These are phyloP conservation scores for Trypanosoma avium DNA, from an alignment of 208 protist species.

Conservation along the genomic window DNA sequence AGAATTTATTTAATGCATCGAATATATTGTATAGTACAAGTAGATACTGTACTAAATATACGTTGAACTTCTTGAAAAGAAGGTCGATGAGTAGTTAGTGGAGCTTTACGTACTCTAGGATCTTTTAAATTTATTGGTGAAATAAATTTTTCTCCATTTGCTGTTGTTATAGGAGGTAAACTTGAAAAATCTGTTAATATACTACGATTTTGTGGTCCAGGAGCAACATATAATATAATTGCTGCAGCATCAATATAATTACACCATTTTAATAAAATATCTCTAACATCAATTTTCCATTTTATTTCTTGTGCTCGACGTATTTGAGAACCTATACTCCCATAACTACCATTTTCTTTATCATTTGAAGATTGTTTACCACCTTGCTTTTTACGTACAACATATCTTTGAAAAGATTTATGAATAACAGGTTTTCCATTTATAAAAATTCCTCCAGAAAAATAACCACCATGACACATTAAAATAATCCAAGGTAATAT, in stretches of 20 bases:
- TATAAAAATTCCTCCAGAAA: conserved; percentile 82
- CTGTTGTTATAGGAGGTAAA: conserved; percentile 22
- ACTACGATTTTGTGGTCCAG: conserved; percentile 81
- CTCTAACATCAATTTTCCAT: conserved; percentile 76
- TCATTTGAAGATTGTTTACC: conserved; percentile 85
- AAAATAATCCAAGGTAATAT: conserved; percentile 66
- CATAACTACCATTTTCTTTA: conserved; percentile 74
- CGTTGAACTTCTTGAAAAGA: conserved; percentile 84
- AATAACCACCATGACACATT: conserved; percentile 89
- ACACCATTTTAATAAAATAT: conserved; percentile 77
- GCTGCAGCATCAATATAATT: conserved; percentile 62
- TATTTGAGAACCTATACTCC: conserved; percentile 84
- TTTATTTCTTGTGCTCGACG: conserved; percentile 85
- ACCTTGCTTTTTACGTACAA: conserved; percentile 92
- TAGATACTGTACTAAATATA: conserved; percentile 55
- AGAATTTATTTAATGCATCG: conserved; percentile 1
- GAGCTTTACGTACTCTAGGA: conserved; percentile 69
- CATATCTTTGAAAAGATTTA: conserved; percentile 90
- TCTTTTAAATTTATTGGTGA: conserved; percentile 75
- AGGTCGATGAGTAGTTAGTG: conserved; percentile 81
- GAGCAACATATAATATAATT: conserved; percentile 83
- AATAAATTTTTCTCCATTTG: conserved; percentile 17
- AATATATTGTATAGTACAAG: conserved; percentile 51
- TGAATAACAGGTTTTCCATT: conserved; percentile 58
- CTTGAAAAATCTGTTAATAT: conserved; percentile 70